Evolutionary conservation across 2,329 filamentous ascomycete genomes (phyloP).

Genomic region (Xylariales sp.): DNA sequence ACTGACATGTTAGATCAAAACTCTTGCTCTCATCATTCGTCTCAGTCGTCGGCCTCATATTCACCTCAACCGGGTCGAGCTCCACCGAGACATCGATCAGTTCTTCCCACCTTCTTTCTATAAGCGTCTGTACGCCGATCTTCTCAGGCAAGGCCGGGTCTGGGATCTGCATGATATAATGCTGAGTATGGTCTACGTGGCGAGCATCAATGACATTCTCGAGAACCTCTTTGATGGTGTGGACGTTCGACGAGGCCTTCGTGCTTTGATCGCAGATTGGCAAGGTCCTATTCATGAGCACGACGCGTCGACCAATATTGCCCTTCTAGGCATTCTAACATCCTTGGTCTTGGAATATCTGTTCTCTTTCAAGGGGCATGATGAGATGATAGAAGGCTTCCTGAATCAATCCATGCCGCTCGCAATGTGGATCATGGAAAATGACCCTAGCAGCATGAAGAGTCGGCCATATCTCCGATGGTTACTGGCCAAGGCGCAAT

Average conservation of each 20-base stretch:
- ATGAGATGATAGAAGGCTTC: too few relatives aligned
- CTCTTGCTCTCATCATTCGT: background rate
- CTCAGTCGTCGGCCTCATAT: background rate
- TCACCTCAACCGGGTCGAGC: conserved; percentile 13
- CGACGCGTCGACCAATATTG: conserved; percentile 17
- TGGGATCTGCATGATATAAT: conserved; percentile 21
- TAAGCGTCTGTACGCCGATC: conserved; percentile 11
- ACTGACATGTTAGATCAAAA: conserved; percentile 4
- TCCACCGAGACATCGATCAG: conserved; percentile 5
- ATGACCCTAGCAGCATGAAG: conserved; percentile 13
- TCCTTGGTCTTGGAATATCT: conserved; percentile 11
- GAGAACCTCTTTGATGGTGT: conserved; percentile 7
- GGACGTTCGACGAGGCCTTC: conserved; percentile 9
- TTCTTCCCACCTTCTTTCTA: conserved; percentile 5
- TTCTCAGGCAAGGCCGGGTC: conserved; percentile 19
- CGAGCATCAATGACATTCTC: conserved; percentile 9
- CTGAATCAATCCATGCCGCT: too few relatives aligned
- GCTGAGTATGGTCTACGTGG: conserved; percentile 7
- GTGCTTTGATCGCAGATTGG: conserved; percentile 16
- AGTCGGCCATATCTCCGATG: conserved; percentile 16
- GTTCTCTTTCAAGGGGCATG: too few relatives aligned
- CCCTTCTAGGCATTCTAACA: conserved; percentile 15
- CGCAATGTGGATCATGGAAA: too few relatives aligned
- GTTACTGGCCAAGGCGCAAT: conserved; percentile 16
- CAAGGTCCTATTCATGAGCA: conserved; percentile 10